Base-by-base conservation (phyloP, 345 rosid genomes). In the Camelina neglecta region DNA sequence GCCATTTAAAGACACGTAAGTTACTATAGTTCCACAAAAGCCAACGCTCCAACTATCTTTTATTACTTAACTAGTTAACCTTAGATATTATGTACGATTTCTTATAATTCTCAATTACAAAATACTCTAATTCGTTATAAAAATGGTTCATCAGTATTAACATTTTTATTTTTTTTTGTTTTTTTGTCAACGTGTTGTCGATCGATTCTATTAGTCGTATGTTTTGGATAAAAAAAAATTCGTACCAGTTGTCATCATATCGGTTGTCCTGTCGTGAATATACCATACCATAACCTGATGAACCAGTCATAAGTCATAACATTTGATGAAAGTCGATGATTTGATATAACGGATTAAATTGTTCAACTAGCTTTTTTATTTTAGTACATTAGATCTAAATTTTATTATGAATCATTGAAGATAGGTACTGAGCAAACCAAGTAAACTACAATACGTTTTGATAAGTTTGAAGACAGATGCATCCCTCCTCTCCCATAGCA, bases 1-100 rank as follows among this genome's bases (percentile, higher is more conserved):
- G 67, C 65, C 81, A 41, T 71, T 71, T 50, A 65, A 77, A 64
- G 67, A 47, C 60, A 77, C 76, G 65, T 57, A 64, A 24, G 26
- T 55, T 38, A 56, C 44, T 47, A 12, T 44, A 64, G 29, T 70
- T 54, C 70, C 35, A 76, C 49, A 69, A 45, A 75, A 55, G 31
- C 54, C 80, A 55, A 77, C 48, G 61, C 18, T 70, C 44, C 70
- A 71, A 71, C 67, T 9, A 77, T 60, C 47, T 55, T 57, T 45
- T n/a, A 35, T 69, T 69, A 23, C 64, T 62, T 26, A 38, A 64
- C 31, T 29, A 26, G 2, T 38, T 11, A 57, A 71, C 18, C 61
- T 64, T 47, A 61, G 7, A 53, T 41, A 63, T 53, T 44, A 39
- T 24, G 65, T 35, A 16, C 49, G 31, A 29, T 29, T 29, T 69